phyloP scores from a whole-genome alignment of 164 flowering plant species.

The Stephania japonica region DNA sequence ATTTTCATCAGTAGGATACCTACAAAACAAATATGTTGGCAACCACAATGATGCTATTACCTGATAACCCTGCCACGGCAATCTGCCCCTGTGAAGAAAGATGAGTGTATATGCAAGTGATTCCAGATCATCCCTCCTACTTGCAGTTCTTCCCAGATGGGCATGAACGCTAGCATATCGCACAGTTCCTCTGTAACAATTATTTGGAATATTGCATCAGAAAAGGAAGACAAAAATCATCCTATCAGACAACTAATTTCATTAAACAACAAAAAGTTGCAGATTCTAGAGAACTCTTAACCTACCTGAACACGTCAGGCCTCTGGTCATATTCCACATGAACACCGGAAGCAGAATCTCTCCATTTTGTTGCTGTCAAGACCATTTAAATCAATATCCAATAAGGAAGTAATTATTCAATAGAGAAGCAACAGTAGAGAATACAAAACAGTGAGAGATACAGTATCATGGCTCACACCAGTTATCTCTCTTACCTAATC shows the following conservation, averaged over 20 bases:
- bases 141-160: constrained; percentile 90
- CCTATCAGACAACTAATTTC: background rate
- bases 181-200: constrained; percentile 65
- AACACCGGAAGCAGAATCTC: constrained; percentile 47
- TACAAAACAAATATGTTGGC: background rate
- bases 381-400: background rate
- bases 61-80: constrained; percentile 97
- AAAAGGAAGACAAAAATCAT: background rate
- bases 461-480: background rate
- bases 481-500: constrained; percentile 49
- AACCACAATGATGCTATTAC: constrained; percentile 19
- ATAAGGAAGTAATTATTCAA: background rate
- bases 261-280: background rate
- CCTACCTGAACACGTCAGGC: constrained; percentile 86
- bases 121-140: constrained; percentile 94
- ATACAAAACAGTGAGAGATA: constrained; percentile 4
- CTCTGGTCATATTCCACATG: constrained; percentile 97
- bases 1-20: background rate
- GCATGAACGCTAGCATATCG: constrained; percentile 95
- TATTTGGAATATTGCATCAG: constrained; percentile 11
- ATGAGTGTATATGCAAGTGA: constrained; percentile 89
- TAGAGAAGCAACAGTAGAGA: background rate
- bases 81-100: constrained; percentile 71
- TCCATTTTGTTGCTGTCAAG: constrained; percentile 87
- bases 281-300: background rate